Percentiles rank a stretch among this genome's conserved stretches.
phyloP scores from a whole-genome alignment of 1,139 yeast genomes.

The Debaryomycetaceae sp. region DNA sequence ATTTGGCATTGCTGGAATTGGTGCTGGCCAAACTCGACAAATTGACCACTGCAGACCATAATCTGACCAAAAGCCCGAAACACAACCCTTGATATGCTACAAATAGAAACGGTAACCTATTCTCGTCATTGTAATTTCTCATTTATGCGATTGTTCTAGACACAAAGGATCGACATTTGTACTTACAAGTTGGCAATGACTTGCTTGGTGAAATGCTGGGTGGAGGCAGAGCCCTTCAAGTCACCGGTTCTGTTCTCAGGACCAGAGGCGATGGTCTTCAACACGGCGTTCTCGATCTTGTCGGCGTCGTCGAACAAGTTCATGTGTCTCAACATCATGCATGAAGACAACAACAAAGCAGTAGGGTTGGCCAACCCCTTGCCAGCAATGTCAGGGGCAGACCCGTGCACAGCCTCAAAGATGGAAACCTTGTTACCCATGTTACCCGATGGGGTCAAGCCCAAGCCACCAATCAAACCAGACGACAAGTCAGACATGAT shows the following conservation, averaged over 20 bases:
- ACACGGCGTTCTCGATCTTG: conserved; percentile 82
- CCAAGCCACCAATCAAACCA: conserved; percentile 97
- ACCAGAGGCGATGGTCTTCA: conserved; percentile 91
- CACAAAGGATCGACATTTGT: too few relatives aligned
- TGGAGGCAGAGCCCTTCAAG: conserved; percentile 88
- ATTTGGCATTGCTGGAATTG: conserved; percentile 45
- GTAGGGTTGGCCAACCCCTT: conserved; percentile 99
- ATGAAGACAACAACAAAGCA: conserved; percentile 89
- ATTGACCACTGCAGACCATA: not conserved
- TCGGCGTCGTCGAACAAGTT: conserved; percentile 75
- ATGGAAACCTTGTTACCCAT: conserved; percentile 97
- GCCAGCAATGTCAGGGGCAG: conserved; percentile 98
- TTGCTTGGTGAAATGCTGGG: conserved; percentile 80
- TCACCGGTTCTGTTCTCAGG: conserved; percentile 92
- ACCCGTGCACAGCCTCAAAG: conserved; percentile 99
- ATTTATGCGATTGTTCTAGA: too few relatives aligned
- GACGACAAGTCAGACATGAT: conserved; percentile 96
- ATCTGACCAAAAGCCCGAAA: conserved; percentile 1
- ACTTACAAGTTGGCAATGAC: conserved; percentile 43
- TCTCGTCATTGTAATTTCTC: too few relatives aligned
- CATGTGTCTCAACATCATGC: conserved; percentile 99
- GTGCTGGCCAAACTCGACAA: not conserved
- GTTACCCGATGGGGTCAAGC: conserved; percentile 98
- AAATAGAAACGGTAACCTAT: too few relatives aligned
- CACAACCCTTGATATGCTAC: conserved; percentile 2